A percentile compares a stretch with the other conserved stretches of the same genome.
These are phyloP conservation scores for Fusarium sp. DNA, from an alignment of 2,329 filamentous ascomycete species.

Conservation along the genomic window DNA sequence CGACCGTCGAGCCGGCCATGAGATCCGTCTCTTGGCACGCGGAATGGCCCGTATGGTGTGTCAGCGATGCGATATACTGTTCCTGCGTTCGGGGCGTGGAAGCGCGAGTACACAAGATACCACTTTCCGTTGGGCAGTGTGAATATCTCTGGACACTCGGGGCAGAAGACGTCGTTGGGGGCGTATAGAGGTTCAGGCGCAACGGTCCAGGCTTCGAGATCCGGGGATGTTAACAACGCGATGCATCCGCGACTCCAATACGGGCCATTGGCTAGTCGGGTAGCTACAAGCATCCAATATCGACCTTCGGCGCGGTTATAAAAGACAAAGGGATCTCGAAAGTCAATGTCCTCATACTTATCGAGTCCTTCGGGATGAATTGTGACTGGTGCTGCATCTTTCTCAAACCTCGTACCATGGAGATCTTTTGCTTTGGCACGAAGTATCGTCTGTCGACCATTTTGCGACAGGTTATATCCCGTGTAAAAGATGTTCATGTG, in stretches of 20 bases:
- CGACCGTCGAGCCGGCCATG: slow-evolving; percentile 49
- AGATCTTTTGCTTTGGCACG: slow-evolving; percentile 41
- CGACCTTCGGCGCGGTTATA: slow-evolving; percentile 43
- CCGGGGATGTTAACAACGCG: slow-evolving; percentile 49
- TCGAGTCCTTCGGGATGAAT: slow-evolving; percentile 36
- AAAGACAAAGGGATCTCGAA: slow-evolving; percentile 51
- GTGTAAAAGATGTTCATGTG: slow-evolving; percentile 52
- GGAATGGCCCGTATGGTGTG: slow-evolving; percentile 49
- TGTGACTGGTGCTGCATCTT: slow-evolving; percentile 36
- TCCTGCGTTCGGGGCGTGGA: slow-evolving; percentile 49
- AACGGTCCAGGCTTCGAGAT: slow-evolving; percentile 47
- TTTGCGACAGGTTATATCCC: slow-evolving; percentile 47
- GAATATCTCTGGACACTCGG: slow-evolving; percentile 52
- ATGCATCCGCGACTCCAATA: slow-evolving; percentile 51
- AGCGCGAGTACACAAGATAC: slow-evolving; percentile 50
- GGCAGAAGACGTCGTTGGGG: slow-evolving; percentile 50
- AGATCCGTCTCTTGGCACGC: slow-evolving; percentile 48
- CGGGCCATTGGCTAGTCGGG: slow-evolving; percentile 46
- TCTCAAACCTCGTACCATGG: slow-evolving; percentile 44
- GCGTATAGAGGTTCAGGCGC: slow-evolving; percentile 47
- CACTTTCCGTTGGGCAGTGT: slow-evolving; percentile 49
- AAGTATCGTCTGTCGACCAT: slow-evolving; percentile 49
- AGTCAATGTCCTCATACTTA: slow-evolving; percentile 49
- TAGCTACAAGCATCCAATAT: slow-evolving; percentile 53
- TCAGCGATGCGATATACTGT: slow-evolving; percentile 51